These are phyloP conservation scores for Penicillium polonicum DNA, from an alignment of 2,329 filamentous ascomycete species.

Conservation along the genomic window DNA sequence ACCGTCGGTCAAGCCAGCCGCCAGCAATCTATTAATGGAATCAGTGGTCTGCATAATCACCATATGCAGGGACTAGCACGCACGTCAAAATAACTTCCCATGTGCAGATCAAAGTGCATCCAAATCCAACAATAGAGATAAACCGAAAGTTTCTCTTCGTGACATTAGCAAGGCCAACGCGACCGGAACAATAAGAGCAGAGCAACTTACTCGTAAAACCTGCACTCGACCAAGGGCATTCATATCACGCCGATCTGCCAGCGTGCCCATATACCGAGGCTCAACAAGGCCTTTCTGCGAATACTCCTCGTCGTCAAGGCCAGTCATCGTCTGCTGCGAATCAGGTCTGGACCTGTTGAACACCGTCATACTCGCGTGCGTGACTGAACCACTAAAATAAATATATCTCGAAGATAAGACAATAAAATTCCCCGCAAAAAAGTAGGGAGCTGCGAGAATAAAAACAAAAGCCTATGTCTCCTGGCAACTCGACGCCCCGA, in stretches of 20 bases:
- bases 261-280: conserved; percentile 39
- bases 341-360: conserved; percentile 12
- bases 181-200: conserved; percentile 1
- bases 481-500: background rate
- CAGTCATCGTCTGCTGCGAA: conserved; percentile 15
- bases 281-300: conserved; percentile 31
- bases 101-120: conserved; percentile 44
- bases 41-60: conserved; percentile 10
- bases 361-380: conserved; percentile 12
- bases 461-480: background rate
- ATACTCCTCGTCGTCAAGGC: conserved; percentile 19
- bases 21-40: conserved; percentile 25
- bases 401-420: background rate
- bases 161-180: conserved; percentile 2
- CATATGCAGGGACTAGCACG: conserved; percentile 12
- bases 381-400: background rate
- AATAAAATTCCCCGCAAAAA: background rate
- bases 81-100: conserved; percentile 47
- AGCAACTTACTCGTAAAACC: conserved; percentile 36
- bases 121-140: conserved; percentile 47
- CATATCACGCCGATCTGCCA: conserved; percentile 41
- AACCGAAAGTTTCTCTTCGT: conserved; percentile 47
- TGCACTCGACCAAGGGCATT: conserved; percentile 40
- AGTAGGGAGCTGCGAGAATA: background rate
- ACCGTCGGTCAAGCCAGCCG: conserved; percentile 36